Evolutionary conservation across 2,329 filamentous ascomycete genomes (phyloP).

Genomic region (Alternaria panax): DNA sequence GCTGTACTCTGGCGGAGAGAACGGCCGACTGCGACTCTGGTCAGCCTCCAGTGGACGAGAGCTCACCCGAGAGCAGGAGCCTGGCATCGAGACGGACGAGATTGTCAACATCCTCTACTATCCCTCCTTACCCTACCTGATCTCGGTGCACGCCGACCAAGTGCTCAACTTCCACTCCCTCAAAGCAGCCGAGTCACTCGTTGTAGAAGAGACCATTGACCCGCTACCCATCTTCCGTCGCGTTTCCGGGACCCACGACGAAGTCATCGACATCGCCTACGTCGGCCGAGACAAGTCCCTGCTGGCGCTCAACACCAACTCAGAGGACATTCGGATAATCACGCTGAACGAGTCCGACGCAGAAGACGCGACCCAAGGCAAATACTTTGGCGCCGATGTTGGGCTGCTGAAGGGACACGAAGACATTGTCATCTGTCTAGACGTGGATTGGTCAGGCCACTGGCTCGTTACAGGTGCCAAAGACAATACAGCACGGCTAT

Average conservation of each 20-base stretch:
- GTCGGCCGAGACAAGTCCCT: constrained; percentile 80
- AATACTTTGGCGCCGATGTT: constrained; percentile 89
- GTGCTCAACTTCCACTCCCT: constrained; percentile 78
- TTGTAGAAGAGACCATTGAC: constrained; percentile 58
- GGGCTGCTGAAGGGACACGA: constrained; percentile 87
- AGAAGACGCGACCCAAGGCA: constrained; percentile 42
- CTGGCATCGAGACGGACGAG: constrained; percentile 66
- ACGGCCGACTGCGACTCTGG: constrained; percentile 85
- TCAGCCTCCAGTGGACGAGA: constrained; percentile 78
- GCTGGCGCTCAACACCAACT: constrained; percentile 91
- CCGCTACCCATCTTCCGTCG: constrained; percentile 71
- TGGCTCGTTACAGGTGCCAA: constrained; percentile 97
- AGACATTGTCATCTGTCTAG: constrained; percentile 93
- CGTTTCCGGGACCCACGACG: constrained; percentile 95
- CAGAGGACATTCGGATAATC: constrained; percentile 88
- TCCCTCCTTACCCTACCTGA: constrained; percentile 70
- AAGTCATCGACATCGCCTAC: constrained; percentile 94
- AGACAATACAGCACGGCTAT: constrained; percentile 91
- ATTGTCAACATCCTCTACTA: constrained; percentile 77
- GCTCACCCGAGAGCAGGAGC: constrained; percentile 75
- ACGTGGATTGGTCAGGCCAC: constrained; percentile 94
- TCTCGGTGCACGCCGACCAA: constrained; percentile 89
- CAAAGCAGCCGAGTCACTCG: constrained; percentile 50
- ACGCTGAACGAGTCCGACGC: constrained; percentile 62
- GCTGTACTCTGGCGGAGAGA: constrained; percentile 85